These are phyloP conservation scores for Fusarium subtropicale DNA, from an alignment of 2,329 filamentous ascomycete species.

Conservation along the genomic window DNA sequence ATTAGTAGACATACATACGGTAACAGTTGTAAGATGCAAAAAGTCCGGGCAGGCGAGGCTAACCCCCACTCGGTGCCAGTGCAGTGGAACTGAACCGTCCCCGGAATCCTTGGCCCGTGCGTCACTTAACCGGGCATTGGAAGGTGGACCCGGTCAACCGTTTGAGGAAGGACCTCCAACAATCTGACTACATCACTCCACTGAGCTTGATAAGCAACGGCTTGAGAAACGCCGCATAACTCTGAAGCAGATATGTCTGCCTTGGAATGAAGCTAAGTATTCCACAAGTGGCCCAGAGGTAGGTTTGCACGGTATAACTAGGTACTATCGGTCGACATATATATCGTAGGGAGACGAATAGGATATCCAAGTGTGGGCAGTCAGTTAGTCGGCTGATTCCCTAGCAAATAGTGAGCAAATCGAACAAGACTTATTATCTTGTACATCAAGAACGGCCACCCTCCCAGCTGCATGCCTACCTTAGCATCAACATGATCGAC, in stretches of 20 bases:
- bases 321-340: neutral
- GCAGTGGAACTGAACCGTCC: constrained; percentile 7
- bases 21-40: constrained; percentile 1
- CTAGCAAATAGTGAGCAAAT: neutral
- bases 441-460: neutral
- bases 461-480: neutral
- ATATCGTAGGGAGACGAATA: neutral
- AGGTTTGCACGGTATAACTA: neutral
- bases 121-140: constrained; percentile 7
- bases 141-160: constrained; percentile 20
- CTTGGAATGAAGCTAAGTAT: neutral
- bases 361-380: neutral
- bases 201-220: neutral
- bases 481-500: neutral
- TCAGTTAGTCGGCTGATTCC: too few relatives aligned
- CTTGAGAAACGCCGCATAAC: neutral
- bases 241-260: neutral
- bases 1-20: neutral
- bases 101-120: constrained; percentile 22
- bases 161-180: constrained; percentile 28
- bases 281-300: neutral
- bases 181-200: constrained; percentile 3
- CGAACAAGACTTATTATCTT: neutral
- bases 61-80: constrained; percentile 6
- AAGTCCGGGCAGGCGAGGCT: neutral